These are phyloP conservation scores for Ustilago lituana DNA, from an alignment of 1,284 basidiomycete genomes.

Conservation along the genomic window DNA sequence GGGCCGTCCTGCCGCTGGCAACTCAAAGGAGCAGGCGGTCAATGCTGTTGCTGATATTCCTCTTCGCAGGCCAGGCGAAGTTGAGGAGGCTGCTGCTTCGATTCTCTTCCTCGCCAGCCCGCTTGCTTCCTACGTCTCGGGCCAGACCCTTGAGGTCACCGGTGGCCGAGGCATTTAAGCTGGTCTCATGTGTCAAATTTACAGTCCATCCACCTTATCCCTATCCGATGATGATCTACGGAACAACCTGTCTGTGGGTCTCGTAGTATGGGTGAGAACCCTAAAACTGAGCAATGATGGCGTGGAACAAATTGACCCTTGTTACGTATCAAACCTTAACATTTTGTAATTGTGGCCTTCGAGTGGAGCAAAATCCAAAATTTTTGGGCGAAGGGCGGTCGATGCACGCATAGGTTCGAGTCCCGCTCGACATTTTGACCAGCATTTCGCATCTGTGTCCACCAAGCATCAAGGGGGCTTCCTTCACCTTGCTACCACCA, in stretches of 20 bases:
- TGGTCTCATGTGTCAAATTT: too few relatives aligned
- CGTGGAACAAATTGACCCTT: too few relatives aligned
- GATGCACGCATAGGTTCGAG: constrained; percentile 2
- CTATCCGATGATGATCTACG: not conserved
- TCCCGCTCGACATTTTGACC: too few relatives aligned
- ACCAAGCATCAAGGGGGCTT: too few relatives aligned
- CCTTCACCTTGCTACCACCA: constrained; percentile 7
- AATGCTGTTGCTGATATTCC: constrained; percentile 74
- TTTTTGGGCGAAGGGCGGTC: too few relatives aligned
- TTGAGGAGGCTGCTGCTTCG: constrained; percentile 79
- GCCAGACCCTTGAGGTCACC: constrained; percentile 75
- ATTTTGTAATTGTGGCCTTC: not conserved
- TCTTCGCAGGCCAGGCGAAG: constrained; percentile 76
- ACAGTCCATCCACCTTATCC: too few relatives aligned
- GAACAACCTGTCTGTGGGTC: too few relatives aligned
- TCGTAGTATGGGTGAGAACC: too few relatives aligned
- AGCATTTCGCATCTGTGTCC: too few relatives aligned
- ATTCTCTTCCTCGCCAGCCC: constrained; percentile 72
- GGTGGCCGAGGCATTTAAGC: constrained; percentile 58
- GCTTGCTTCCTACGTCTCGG: constrained; percentile 80
- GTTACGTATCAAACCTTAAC: too few relatives aligned
- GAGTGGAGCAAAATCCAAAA: constrained; percentile 9
- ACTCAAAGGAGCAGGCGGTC: constrained; percentile 71
- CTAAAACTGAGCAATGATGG: too few relatives aligned
- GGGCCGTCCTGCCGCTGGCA: constrained; percentile 71